A percentile compares a stretch with the other conserved stretches of the same genome.
Evolutionary conservation across 805 yeast species (phyloP).

Genomic region (Pichia kluyveri): DNA sequence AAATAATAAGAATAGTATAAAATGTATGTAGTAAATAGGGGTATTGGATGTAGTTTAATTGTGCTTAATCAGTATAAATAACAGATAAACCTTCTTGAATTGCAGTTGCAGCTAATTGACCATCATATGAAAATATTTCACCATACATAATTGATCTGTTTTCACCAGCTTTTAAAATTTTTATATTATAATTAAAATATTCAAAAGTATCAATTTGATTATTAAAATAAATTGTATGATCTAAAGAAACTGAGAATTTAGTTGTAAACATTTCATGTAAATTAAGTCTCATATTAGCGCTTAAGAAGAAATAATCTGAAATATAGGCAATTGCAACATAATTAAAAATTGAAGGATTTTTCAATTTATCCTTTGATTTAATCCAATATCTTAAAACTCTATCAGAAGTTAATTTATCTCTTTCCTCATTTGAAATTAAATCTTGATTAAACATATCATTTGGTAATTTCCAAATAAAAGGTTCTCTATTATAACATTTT

Average conservation of each 20-base stretch:
- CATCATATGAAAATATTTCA: constrained; percentile 42
- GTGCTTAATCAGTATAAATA: constrained; percentile 14
- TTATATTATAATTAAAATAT: constrained; percentile 44
- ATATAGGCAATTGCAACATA: constrained; percentile 52
- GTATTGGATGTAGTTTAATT: too few relatives aligned
- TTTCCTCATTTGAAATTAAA: constrained; percentile 15
- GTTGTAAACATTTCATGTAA: constrained; percentile 36
- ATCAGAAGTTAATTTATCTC: constrained; percentile 12
- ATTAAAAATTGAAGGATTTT: constrained; percentile 28
- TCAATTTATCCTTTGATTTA: constrained; percentile 18
- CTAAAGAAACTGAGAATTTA: constrained; percentile 50
- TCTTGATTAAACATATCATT: constrained; percentile 24
- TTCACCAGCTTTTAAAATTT: constrained; percentile 39
- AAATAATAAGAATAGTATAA: not conserved
- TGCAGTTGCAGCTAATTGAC: constrained; percentile 47
- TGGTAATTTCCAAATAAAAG: constrained; percentile 27
- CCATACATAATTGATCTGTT: constrained; percentile 50
- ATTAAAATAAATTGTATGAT: constrained; percentile 62
- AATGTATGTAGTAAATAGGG: not conserved
- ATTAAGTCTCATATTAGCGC: constrained; percentile 43
- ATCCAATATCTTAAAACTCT: constrained; percentile 26
- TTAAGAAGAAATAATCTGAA: constrained; percentile 48
- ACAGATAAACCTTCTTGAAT: constrained; percentile 57
- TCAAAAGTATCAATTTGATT: constrained; percentile 32
- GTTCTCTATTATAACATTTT: constrained; percentile 24